Conservation (phyloP, 2,329 filamentous ascomycete species). For the Arthrobotrys iridis region DNA sequence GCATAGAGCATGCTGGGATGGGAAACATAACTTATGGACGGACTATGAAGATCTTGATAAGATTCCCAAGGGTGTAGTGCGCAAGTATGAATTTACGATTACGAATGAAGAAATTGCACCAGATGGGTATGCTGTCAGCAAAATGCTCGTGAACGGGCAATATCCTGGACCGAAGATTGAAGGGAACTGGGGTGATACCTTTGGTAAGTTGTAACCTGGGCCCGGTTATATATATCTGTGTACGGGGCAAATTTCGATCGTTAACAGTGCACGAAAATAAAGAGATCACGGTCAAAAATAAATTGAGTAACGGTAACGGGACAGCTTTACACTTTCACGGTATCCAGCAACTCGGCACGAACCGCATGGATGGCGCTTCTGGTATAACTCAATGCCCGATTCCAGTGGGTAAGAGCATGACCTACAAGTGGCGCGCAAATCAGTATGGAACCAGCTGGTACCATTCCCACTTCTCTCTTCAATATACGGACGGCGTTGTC, state of each 20-base stretch:
- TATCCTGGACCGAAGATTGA: slow-evolving; percentile 75
- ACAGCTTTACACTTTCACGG: slow-evolving; percentile 69
- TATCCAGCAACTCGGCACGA: slow-evolving; percentile 66
- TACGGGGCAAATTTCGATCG: slow-evolving; percentile 15
- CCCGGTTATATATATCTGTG: background rate
- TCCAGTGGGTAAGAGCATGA: slow-evolving; percentile 63
- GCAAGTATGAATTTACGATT: slow-evolving; percentile 67
- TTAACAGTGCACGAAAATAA: slow-evolving; percentile 43
- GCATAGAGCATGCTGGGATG: slow-evolving; percentile 35
- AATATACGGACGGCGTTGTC: slow-evolving; percentile 69
- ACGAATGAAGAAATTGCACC: slow-evolving; percentile 66
- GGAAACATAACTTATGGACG: slow-evolving; percentile 14
- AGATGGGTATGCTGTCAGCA: slow-evolving; percentile 66
- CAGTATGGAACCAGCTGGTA: slow-evolving; percentile 70
- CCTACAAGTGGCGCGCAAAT: slow-evolving; percentile 69
- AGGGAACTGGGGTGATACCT: slow-evolving; percentile 72
- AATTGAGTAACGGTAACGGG: slow-evolving; percentile 59
- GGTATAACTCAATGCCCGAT: slow-evolving; percentile 66
- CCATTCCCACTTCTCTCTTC: slow-evolving; percentile 69
- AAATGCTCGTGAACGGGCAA: slow-evolving; percentile 70
- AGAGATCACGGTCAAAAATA: slow-evolving; percentile 62
- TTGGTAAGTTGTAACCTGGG: slow-evolving; percentile 61
- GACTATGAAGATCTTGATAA: slow-evolving; percentile 38
- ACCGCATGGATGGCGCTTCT: slow-evolving; percentile 69
- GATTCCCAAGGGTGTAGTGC: slow-evolving; percentile 15